Percentiles rank a stretch among this genome's conserved stretches.
Evolutionary conservation across 805 yeast species (phyloP).

Genomic region (Clavispora carvajalis): DNA sequence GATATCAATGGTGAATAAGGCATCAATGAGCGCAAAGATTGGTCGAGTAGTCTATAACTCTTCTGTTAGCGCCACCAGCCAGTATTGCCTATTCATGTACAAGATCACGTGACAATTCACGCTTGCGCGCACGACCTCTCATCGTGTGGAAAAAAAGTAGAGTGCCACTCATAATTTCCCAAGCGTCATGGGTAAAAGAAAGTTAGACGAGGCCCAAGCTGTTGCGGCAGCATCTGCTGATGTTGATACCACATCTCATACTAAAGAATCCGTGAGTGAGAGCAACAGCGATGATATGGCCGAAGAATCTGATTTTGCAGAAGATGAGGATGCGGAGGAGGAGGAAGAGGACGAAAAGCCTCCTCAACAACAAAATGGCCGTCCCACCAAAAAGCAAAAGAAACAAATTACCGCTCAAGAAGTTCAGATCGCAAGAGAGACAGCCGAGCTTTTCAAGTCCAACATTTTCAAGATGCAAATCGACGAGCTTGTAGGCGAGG

Average conservation of each 20-base stretch:
- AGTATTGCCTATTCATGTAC: background rate
- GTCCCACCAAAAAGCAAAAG: constrained; percentile 30
- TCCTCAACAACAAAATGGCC: constrained; percentile 7
- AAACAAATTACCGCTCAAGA: constrained; percentile 65
- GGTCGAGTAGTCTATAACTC: too few relatives aligned
- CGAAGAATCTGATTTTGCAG: background rate
- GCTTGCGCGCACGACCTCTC: constrained; percentile 6
- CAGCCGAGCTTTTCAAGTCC: constrained; percentile 90
- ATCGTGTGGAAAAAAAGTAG: background rate
- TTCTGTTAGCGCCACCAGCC: too few relatives aligned
- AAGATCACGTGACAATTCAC: background rate
- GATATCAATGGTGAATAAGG: too few relatives aligned
- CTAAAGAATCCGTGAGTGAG: background rate
- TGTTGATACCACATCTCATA: background rate
- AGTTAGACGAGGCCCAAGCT: constrained; percentile 10
- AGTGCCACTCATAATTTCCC: background rate
- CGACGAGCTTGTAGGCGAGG: constrained; percentile 82
- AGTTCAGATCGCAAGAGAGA: constrained; percentile 85
- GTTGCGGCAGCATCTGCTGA: background rate
- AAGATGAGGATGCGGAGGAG: constrained; percentile 9
- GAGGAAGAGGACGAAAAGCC: constrained; percentile 6
- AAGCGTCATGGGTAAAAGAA: constrained; percentile 22
- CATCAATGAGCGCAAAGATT: too few relatives aligned
- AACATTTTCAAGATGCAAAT: constrained; percentile 93
- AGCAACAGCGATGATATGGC: constrained; percentile 1